phyloP scores from a whole-genome alignment of 2,329 filamentous ascomycete genomes.

The Penicillium sp. region DNA sequence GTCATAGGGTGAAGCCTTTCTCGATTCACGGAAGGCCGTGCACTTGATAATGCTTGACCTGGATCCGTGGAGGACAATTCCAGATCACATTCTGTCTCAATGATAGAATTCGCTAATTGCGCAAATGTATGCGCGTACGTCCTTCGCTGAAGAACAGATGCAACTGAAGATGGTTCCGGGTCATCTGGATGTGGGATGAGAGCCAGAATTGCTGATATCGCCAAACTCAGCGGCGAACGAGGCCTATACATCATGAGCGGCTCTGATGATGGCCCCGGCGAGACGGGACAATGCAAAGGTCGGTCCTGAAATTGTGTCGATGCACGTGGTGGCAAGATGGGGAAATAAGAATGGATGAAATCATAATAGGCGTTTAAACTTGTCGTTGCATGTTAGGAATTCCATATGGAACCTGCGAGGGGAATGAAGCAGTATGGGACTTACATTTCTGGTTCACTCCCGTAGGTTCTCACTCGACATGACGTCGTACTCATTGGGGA shows the following conservation, averaged over 20 bases:
- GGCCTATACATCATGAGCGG: conserved; percentile 45
- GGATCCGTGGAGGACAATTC: conserved; percentile 49
- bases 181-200: conserved; percentile 52
- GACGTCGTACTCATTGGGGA: conserved; percentile 36
- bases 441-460: conserved; percentile 50
- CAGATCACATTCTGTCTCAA: conserved; percentile 53
- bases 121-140: conserved; percentile 50
- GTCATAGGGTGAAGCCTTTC: conserved; percentile 46
- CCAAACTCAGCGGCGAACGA: conserved; percentile 51
- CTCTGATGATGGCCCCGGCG: conserved; percentile 40
- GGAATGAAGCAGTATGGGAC: conserved; percentile 20
- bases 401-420: conserved; percentile 17
- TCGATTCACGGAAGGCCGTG: conserved; percentile 40
- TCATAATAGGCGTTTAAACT: conserved; percentile 56
- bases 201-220: conserved; percentile 51
- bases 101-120: conserved; percentile 45
- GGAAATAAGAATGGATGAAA: conserved; percentile 55
- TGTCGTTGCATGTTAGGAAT: conserved; percentile 10
- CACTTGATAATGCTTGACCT: conserved; percentile 46
- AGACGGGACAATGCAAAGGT: conserved; percentile 42
- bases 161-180: conserved; percentile 41
- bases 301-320: conserved; percentile 38
- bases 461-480: conserved; percentile 47
- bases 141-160: conserved; percentile 46
- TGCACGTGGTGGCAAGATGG: conserved; percentile 50